phyloP scores from a whole-genome alignment of 2,329 filamentous ascomycete genomes.

The Clonostachys byssicola region DNA sequence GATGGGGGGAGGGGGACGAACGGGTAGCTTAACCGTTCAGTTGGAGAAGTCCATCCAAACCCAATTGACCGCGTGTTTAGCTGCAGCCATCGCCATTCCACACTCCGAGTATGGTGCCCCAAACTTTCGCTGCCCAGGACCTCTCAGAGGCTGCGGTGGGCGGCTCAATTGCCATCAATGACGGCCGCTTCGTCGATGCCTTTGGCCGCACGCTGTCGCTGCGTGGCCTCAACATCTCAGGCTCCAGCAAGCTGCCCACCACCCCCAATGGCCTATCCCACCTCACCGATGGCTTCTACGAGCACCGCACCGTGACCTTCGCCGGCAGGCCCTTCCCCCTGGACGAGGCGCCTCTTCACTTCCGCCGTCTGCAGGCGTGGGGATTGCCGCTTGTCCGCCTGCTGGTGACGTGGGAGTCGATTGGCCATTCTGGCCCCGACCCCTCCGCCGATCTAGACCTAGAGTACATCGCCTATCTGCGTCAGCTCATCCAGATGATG shows the following conservation, averaged over 20 bases:
- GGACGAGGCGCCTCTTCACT: slow-evolving; percentile 30
- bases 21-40: too few species aligned
- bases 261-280: slow-evolving; percentile 27
- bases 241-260: slow-evolving; percentile 32
- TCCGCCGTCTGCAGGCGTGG: slow-evolving; percentile 28
- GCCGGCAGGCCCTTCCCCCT: slow-evolving; percentile 29
- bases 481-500: slow-evolving; percentile 27
- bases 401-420: slow-evolving; percentile 36
- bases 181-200: slow-evolving; percentile 23
- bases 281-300: slow-evolving; percentile 32
- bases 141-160: slow-evolving; percentile 26
- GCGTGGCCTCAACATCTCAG: slow-evolving; percentile 35
- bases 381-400: slow-evolving; percentile 30
- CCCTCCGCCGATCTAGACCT: slow-evolving; percentile 24
- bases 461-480: slow-evolving; percentile 31
- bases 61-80: too few species aligned
- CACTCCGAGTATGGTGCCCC: too few species aligned
- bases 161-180: slow-evolving; percentile 18
- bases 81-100: too few species aligned
- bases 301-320: slow-evolving; percentile 31
- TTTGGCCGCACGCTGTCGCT: slow-evolving; percentile 30
- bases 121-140: slow-evolving; percentile 16
- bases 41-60: too few species aligned
- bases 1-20: too few species aligned
- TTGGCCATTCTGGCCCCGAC: slow-evolving; percentile 24